Conservation (phyloP, 106 monocot species). For the Acorus gramineus region DNA sequence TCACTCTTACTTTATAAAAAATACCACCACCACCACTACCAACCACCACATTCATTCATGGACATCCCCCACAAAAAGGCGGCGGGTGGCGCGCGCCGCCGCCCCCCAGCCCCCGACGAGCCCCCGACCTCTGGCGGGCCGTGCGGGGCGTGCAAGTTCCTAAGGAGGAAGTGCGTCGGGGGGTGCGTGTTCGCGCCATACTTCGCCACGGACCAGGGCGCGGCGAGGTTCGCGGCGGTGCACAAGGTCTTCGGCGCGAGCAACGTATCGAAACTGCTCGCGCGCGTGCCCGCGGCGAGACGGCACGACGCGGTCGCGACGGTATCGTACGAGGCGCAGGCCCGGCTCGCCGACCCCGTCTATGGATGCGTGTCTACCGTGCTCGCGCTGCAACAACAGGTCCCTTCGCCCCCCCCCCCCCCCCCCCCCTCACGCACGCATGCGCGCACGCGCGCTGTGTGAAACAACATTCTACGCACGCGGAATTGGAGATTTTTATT, state of each 20-base stretch:
- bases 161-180: slow-evolving; percentile 54
- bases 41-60: too few species aligned
- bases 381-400: slow-evolving; percentile 76
- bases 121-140: slow-evolving; percentile 6
- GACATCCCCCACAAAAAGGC: neutral
- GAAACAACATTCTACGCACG: too few species aligned
- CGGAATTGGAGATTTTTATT: too few species aligned
- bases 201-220: slow-evolving; percentile 41
- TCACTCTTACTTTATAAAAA: too few species aligned
- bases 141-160: slow-evolving; percentile 91
- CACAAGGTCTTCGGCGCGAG: slow-evolving; percentile 88
- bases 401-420: neutral
- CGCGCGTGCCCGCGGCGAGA: slow-evolving; percentile 27
- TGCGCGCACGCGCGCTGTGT: too few species aligned
- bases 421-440: neutral
- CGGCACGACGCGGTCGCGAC: slow-evolving; percentile 53
- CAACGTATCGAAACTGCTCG: slow-evolving; percentile 75
- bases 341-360: slow-evolving; percentile 70
- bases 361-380: slow-evolving; percentile 77
- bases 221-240: slow-evolving; percentile 61
- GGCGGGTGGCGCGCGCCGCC: neutral
- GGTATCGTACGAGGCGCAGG: slow-evolving; percentile 89
- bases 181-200: slow-evolving; percentile 86
- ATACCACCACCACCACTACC: too few species aligned
- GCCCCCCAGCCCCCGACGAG: neutral